Conservation (phyloP, 176 grass and related monocot species). For the Carex cristatella region DNA sequence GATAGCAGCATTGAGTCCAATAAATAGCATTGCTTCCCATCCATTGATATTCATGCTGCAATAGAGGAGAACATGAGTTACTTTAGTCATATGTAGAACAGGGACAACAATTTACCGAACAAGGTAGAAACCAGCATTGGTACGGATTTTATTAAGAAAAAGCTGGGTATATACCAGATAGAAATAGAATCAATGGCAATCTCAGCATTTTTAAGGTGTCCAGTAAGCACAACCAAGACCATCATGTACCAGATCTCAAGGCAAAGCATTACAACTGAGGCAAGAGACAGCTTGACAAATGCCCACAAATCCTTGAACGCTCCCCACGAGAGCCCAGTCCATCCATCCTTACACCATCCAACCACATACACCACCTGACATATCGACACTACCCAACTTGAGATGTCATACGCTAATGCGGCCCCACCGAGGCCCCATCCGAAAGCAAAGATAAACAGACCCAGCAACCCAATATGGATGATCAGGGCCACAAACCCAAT, state of each 20-base stretch:
- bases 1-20: constrained; percentile 76
- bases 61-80: not conserved
- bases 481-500: constrained; percentile 45
- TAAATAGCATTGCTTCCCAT: constrained; percentile 84
- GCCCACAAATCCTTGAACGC: constrained; percentile 60
- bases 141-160: not conserved
- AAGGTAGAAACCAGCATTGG: not conserved
- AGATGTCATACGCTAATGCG: constrained; percentile 48
- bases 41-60: constrained; percentile 89
- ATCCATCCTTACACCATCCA: constrained; percentile 45
- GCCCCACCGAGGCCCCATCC: constrained; percentile 52
- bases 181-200: constrained; percentile 85
- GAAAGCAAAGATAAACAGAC: constrained; percentile 46
- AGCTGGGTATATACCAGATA: constrained; percentile 39
- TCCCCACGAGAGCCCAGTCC: constrained; percentile 47
- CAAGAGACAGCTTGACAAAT: constrained; percentile 59
- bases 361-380: constrained; percentile 64
- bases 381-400: constrained; percentile 37
- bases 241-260: constrained; percentile 96
- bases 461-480: constrained; percentile 41
- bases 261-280: constrained; percentile 80
- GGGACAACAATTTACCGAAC: not conserved
- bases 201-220: constrained; percentile 71
- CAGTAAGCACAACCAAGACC: constrained; percentile 79
- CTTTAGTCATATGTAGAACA: not conserved